phyloP scores from a whole-genome alignment of 192 early-diverging fungal genomes.

The Chytriomyces sp. region DNA sequence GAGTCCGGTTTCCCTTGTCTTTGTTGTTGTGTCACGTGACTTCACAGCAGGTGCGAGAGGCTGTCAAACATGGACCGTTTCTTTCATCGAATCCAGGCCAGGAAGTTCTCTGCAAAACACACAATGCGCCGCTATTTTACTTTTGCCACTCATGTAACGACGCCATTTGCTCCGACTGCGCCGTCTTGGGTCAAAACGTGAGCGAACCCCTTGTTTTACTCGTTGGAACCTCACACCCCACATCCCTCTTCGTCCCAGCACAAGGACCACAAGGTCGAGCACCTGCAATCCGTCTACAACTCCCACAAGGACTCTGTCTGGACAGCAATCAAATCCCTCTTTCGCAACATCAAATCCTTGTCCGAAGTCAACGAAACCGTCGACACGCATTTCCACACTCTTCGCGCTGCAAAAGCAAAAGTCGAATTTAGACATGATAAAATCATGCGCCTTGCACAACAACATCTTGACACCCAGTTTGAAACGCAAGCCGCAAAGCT shows the following conservation, averaged over 20 bases:
- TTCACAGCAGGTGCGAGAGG: slow-evolving; percentile 20
- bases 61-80: background rate
- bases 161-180: slow-evolving; percentile 56
- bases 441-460: background rate
- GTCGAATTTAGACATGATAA: background rate
- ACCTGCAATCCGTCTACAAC: slow-evolving; percentile 37
- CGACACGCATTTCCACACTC: background rate
- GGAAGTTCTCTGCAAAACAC: slow-evolving; percentile 30
- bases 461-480: slow-evolving; percentile 3
- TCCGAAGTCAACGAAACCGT: background rate
- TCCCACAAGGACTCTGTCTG: slow-evolving; percentile 9
- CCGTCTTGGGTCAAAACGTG: slow-evolving; percentile 48
- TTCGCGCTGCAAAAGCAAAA: background rate
- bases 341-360: background rate
- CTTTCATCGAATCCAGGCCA: background rate
- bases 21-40: background rate
- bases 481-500: background rate
- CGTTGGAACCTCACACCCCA: too few species aligned
- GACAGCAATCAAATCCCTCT: slow-evolving; percentile 3
- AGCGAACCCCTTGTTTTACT: background rate
- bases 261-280: slow-evolving; percentile 36
- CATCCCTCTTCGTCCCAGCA: slow-evolving; percentile 24
- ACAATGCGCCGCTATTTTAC: slow-evolving; percentile 47
- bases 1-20: background rate
- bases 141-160: slow-evolving; percentile 51